These are phyloP conservation scores for Vigna angularis DNA, from an alignment of 306 rosid species.

Conservation along the genomic window DNA sequence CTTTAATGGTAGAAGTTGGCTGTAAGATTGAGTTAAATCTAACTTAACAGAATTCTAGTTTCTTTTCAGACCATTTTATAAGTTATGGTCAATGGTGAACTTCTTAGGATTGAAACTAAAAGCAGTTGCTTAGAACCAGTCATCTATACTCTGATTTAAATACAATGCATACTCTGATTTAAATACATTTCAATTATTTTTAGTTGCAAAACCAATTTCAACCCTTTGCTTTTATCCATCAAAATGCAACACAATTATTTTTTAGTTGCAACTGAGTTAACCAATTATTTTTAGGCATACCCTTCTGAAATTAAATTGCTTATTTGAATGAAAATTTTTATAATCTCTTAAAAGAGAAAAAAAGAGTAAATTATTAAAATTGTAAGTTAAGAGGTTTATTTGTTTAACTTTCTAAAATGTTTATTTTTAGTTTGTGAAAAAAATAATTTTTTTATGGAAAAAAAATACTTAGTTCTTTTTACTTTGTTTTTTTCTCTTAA, in stretches of 20 bases:
- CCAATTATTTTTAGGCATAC: neutral
- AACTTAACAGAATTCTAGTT: neutral
- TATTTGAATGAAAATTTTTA: too few species aligned
- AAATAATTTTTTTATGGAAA: too few species aligned
- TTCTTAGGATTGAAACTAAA: neutral
- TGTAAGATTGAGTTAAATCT: neutral
- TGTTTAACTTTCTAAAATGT: too few species aligned
- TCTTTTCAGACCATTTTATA: neutral
- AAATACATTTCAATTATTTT: neutral
- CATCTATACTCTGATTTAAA: neutral
- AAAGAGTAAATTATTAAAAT: too few species aligned
- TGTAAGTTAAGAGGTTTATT: too few species aligned
- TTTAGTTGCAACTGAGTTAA: neutral
- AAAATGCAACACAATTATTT: neutral
- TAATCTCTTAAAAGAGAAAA: too few species aligned
- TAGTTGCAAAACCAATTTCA: constrained; percentile 18
- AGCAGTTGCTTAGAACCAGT: neutral
- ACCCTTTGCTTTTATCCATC: neutral
- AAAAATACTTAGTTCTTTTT: too few species aligned
- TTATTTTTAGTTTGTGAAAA: too few species aligned
- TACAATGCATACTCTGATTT: neutral
- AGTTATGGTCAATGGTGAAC: neutral
- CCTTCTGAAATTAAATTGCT: neutral
- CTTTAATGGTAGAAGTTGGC: too few species aligned
- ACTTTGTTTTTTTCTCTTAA: too few species aligned